Evolutionary conservation across 2,329 filamentous ascomycete species (phyloP).

Genomic region (Diaporthe citri): DNA sequence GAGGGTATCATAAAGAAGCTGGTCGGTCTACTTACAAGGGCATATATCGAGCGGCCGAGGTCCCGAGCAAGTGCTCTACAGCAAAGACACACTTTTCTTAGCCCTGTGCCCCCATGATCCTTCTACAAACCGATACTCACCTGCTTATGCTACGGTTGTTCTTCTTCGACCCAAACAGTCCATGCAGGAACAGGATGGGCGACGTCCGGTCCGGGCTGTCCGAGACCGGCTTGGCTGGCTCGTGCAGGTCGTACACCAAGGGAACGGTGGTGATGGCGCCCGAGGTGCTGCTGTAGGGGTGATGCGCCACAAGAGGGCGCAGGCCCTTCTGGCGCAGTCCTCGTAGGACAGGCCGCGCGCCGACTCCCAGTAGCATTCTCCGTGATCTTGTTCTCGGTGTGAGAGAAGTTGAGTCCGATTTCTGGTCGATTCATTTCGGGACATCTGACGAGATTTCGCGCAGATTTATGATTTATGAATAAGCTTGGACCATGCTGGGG

Average conservation of each 20-base stretch:
- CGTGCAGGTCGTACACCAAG: constrained; percentile 76
- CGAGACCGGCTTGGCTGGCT: constrained; percentile 62
- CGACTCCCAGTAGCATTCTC: constrained; percentile 34
- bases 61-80: constrained; percentile 84
- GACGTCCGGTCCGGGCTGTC: constrained; percentile 54
- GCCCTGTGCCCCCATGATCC: not conserved
- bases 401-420: not conserved
- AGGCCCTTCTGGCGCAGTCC: constrained; percentile 22
- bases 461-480: constrained; percentile 11
- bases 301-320: constrained; percentile 23
- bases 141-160: constrained; percentile 96
- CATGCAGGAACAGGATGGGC: constrained; percentile 91
- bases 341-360: constrained; percentile 36
- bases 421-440: not conserved
- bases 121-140: constrained; percentile 57
- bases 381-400: not conserved
- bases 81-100: constrained; percentile 38
- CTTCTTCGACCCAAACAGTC: constrained; percentile 93
- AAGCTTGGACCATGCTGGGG: constrained; percentile 3
- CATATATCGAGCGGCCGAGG: constrained; percentile 83
- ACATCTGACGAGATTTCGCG: constrained; percentile 26
- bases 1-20: not conserved
- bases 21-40: constrained; percentile 69
- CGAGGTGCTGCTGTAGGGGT: constrained; percentile 25
- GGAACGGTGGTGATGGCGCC: constrained; percentile 44